phyloP scores from a whole-genome alignment of 768 basidiomycete species.

The Lentinula lateritia region DNA sequence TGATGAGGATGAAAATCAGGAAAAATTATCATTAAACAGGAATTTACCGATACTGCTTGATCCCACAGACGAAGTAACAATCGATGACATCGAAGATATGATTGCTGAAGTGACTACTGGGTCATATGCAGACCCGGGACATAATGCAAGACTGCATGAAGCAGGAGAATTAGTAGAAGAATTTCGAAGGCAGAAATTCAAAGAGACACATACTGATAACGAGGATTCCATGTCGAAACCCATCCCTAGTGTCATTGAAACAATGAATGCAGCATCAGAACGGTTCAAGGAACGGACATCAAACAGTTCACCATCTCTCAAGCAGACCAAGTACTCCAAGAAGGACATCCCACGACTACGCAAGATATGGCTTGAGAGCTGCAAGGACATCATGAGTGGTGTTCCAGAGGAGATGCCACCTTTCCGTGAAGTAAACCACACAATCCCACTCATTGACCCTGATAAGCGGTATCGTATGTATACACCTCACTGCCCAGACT shows the following conservation, averaged over 20 bases:
- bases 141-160: neutral
- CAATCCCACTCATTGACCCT: slow-evolving; percentile 23
- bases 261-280: neutral
- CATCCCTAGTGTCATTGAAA: neutral
- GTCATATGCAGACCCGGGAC: neutral
- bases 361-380: slow-evolving; percentile 10
- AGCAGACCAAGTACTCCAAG: neutral
- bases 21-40: neutral
- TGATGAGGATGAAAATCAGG: neutral
- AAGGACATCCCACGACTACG: neutral
- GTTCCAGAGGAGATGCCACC: slow-evolving; percentile 19
- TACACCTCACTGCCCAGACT: slow-evolving; percentile 21
- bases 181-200: neutral
- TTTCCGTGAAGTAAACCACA: slow-evolving; percentile 23
- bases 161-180: neutral
- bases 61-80: neutral
- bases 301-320: neutral
- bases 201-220: neutral
- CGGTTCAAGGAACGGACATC: neutral
- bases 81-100: slow-evolving; percentile 5
- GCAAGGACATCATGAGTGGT: slow-evolving; percentile 12
- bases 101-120: neutral
- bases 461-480: slow-evolving; percentile 14
- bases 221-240: neutral
- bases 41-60: slow-evolving; percentile 3